Evolutionary conservation across 306 rosid genomes (phyloP).

Genomic region (Rosa multiflora): DNA sequence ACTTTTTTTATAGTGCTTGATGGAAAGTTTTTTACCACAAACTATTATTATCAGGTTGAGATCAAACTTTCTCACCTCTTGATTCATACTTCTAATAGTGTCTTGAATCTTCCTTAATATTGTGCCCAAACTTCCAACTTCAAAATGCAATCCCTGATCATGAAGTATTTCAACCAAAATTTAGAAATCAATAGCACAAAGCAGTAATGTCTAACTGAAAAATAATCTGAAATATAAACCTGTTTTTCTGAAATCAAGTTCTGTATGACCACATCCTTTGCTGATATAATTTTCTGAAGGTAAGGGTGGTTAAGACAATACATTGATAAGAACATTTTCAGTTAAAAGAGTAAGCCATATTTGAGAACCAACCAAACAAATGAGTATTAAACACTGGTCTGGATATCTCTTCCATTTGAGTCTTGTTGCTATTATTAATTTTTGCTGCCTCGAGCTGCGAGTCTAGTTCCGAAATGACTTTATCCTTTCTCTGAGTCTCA

Average conservation of each 20-base stretch:
- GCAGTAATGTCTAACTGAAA: background rate
- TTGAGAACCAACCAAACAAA: slow-evolving; percentile 15
- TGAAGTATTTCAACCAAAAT: slow-evolving; percentile 25
- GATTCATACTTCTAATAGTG: slow-evolving; percentile 49
- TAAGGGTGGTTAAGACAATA: slow-evolving; percentile 53
- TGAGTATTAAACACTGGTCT: slow-evolving; percentile 12
- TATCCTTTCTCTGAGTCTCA: slow-evolving; percentile 55
- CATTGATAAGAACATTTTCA: background rate
- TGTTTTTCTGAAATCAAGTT: slow-evolving; percentile 60
- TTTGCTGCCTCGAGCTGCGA: slow-evolving; percentile 53
- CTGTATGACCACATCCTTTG: slow-evolving; percentile 53
- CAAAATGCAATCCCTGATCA: slow-evolving; percentile 52
- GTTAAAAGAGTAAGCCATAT: slow-evolving; percentile 16
- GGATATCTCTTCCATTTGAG: slow-evolving; percentile 75
- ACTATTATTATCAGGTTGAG: background rate
- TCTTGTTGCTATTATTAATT: slow-evolving; percentile 39
- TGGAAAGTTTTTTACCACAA: slow-evolving; percentile 5
- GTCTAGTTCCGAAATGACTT: slow-evolving; percentile 64
- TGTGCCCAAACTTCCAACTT: slow-evolving; percentile 56
- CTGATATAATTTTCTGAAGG: slow-evolving; percentile 58
- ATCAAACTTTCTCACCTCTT: slow-evolving; percentile 43
- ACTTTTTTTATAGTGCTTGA: background rate
- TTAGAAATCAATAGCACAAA: slow-evolving; percentile 23
- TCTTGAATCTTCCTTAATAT: slow-evolving; percentile 60
- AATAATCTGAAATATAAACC: slow-evolving; percentile 39